Evolutionary conservation across 2,329 filamentous ascomycete species (phyloP), one percentile per base, ranked within the genome.

Genomic region (Trichoderma brevicompactum): DNA sequence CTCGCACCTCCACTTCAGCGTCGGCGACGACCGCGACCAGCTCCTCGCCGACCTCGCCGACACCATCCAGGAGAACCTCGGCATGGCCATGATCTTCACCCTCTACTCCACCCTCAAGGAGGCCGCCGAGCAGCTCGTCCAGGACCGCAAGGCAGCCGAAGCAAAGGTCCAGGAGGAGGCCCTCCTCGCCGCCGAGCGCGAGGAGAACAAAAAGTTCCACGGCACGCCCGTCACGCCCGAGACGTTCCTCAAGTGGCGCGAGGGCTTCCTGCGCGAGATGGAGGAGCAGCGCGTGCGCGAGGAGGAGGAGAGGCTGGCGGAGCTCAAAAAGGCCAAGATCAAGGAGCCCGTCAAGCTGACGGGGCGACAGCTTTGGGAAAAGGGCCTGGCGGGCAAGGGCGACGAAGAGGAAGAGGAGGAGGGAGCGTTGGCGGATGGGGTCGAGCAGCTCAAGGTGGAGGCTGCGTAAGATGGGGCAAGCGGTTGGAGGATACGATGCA

Each of bases 61-160:
- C 15, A 91, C 89, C 0, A 90, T 97, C 41, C 89, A 95, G 75
- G 95, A 99, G 77, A 98, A 94, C 71, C 80, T 98, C 66, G 95
- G 95, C 68, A 98, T 98, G 90, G 92, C 93, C 64, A 99, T 99
- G 95, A 82, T 99, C 1, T 99, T 98, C 79, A 92, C 94, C 0
- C 81, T 99, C 28, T 90, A 96, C 62, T 92, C 91, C 13, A 87
- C 90, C 0, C 80, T 99, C 67, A 98, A 97, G 76, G 95, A 99
- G 66, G 84, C 86, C 59, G 94, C 94, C n/a, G 95, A 99, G 80
- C 84, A 89, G 71, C 85, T 99, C 66, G 88, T 98, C 70, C 79
- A 84, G 15, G 88, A 92, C 68, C 88, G 95, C 52, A 87, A 88
- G 73, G 86, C 87, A 65, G 90, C 83, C 8, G 85, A 82, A 1